phyloP scores from a whole-genome alignment of 306 rosid genomes.

The Inga oerstediana region DNA sequence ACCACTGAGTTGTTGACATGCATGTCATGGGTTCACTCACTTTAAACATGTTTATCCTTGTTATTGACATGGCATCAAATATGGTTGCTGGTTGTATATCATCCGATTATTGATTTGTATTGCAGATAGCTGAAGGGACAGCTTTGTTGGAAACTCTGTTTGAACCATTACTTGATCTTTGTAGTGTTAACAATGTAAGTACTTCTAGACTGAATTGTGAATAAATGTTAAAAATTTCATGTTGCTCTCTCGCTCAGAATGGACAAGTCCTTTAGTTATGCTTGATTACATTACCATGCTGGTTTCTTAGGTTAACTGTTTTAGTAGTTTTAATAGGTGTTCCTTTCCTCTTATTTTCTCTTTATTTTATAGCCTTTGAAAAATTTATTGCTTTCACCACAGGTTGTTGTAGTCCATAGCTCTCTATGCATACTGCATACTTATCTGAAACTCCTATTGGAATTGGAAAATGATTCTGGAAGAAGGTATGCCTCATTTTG shows the following conservation, averaged over 20 bases:
- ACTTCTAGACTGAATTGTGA: constrained; percentile 27
- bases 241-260: constrained; percentile 4
- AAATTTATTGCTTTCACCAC: constrained; percentile 30
- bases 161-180: constrained; percentile 78
- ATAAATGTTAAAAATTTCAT: constrained; percentile 27
- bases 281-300: constrained; percentile 18
- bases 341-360: constrained; percentile 17
- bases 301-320: constrained; percentile 17
- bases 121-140: constrained; percentile 77
- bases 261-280: background rate
- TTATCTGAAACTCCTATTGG: constrained; percentile 66
- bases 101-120: constrained; percentile 34
- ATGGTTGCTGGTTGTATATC: constrained; percentile 30
- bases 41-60: constrained; percentile 15
- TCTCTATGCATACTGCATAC: constrained; percentile 64
- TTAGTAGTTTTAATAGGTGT: constrained; percentile 14
- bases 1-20: background rate
- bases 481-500: constrained; percentile 61
- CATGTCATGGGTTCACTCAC: constrained; percentile 24
- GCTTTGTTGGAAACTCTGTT: constrained; percentile 58
- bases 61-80: constrained; percentile 27
- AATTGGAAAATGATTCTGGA: constrained; percentile 46
- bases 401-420: constrained; percentile 71
- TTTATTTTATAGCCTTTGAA: constrained; percentile 30
- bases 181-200: constrained; percentile 75